Evolutionary conservation across 371 early-diverging fungal genomes (phyloP).

Genomic region (Zychaea mexicana): DNA sequence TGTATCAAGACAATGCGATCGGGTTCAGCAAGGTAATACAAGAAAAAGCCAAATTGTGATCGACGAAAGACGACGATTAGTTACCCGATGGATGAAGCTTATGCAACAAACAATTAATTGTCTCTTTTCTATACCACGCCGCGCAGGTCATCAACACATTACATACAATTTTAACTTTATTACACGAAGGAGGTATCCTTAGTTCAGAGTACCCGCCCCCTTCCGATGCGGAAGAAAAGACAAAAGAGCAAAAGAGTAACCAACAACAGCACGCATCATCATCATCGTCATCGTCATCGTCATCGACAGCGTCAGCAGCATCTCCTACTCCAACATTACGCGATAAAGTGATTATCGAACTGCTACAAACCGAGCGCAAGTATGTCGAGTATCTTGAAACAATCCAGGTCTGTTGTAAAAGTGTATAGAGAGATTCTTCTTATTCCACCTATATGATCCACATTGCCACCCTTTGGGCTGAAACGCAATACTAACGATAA

Average conservation of each 20-base stretch:
- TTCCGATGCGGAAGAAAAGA: no score
- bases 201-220: conserved; percentile 2
- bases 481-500: background rate
- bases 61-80: no score
- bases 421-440: no score
- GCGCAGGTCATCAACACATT: conserved; percentile 13
- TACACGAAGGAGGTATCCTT: conserved; percentile 3
- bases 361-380: conserved; percentile 31
- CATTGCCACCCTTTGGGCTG: no score
- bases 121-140: background rate
- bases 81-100: background rate
- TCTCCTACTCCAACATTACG: conserved; percentile 31
- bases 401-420: conserved; percentile 33
- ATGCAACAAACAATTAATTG: background rate
- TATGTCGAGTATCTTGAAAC: conserved; percentile 75
- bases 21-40: conserved; percentile 86
- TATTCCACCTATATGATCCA: no score
- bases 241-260: no score
- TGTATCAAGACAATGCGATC: conserved; percentile 92
- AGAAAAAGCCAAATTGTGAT: no score
- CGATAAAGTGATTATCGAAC: conserved; percentile 72
- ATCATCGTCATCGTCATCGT: background rate
- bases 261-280: background rate
- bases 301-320: background rate
- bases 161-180: conserved; percentile 3